These are phyloP conservation scores for Russula lepida DNA, from an alignment of 768 basidiomycete genomes.

Conservation along the genomic window DNA sequence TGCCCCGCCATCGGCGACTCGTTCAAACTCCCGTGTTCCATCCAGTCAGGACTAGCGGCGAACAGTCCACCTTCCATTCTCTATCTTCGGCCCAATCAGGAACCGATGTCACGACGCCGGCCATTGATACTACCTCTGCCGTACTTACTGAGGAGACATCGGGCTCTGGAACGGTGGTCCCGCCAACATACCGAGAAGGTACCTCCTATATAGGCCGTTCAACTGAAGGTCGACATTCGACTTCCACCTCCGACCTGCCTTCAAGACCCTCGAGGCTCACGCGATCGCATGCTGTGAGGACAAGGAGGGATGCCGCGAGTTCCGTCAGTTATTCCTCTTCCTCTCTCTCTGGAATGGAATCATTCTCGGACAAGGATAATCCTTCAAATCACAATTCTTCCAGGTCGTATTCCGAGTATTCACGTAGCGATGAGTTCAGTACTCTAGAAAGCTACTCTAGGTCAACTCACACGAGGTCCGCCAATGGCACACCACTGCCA, in stretches of 20 bases:
- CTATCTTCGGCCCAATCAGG: conserved; percentile 25
- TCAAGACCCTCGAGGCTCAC: conserved; percentile 35
- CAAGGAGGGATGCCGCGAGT: conserved; percentile 35
- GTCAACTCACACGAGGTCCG: conserved; percentile 14
- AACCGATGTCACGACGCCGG: conserved; percentile 24
- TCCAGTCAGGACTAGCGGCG: no score
- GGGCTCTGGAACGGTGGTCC: conserved; percentile 20
- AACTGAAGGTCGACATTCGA: conserved; percentile 23
- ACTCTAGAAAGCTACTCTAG: conserved; percentile 19
- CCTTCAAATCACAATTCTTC: conserved; percentile 27
- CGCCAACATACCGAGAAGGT: background rate
- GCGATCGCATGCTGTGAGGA: conserved; percentile 48
- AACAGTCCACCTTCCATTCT: no score
- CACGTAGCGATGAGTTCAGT: conserved; percentile 20
- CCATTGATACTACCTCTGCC: conserved; percentile 27
- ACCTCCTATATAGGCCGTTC: background rate
- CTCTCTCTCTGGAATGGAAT: conserved; percentile 33
- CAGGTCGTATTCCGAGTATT: conserved; percentile 24
- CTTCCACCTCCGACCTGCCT: conserved; percentile 43
- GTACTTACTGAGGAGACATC: conserved; percentile 34
- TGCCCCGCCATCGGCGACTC: no score
- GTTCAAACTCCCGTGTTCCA: no score
- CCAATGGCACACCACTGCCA: conserved; percentile 23
- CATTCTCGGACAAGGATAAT: conserved; percentile 54
- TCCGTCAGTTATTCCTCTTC: conserved; percentile 41